These are phyloP conservation scores for Porodaedalea pini DNA, from an alignment of 1,284 basidiomycete genomes.

Conservation along the genomic window DNA sequence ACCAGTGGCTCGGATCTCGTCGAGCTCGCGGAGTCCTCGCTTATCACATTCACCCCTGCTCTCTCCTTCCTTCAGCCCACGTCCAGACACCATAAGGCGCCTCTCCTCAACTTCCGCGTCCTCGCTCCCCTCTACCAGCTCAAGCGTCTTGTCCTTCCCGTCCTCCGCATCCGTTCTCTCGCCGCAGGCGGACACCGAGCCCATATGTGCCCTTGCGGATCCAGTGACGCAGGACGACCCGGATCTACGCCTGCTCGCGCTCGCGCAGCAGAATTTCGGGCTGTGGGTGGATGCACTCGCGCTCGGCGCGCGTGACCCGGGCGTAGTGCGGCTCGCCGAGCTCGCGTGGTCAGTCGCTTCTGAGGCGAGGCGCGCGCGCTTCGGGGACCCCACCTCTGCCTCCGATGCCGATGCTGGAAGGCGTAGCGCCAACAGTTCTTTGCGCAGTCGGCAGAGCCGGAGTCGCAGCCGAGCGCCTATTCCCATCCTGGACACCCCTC, in stretches of 20 bases:
- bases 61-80: background rate
- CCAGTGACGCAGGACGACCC: background rate
- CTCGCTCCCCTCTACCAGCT: slow-evolving; percentile 5
- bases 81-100: background rate
- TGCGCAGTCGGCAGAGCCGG: background rate
- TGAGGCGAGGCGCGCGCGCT: slow-evolving; percentile 7
- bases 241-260: slow-evolving; percentile 5
- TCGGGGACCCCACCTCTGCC: background rate
- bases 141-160: slow-evolving; percentile 1
- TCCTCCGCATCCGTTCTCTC: background rate
- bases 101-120: slow-evolving; percentile 11
- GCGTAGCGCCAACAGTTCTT: background rate
- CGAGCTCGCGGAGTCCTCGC: background rate
- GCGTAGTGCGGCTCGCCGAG: slow-evolving; percentile 8
- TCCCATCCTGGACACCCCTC: background rate
- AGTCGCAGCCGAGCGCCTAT: background rate
- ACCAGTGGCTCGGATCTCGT: background rate
- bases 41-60: background rate
- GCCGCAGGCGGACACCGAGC: background rate
- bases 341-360: slow-evolving; percentile 13
- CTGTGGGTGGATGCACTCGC: slow-evolving; percentile 18
- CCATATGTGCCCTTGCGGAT: slow-evolving; percentile 3
- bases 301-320: slow-evolving; percentile 9
- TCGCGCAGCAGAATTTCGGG: slow-evolving; percentile 19
- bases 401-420: background rate